These are phyloP conservation scores for Helicocarpus griseus DNA, from an alignment of 2,329 filamentous ascomycete species.

Conservation along the genomic window DNA sequence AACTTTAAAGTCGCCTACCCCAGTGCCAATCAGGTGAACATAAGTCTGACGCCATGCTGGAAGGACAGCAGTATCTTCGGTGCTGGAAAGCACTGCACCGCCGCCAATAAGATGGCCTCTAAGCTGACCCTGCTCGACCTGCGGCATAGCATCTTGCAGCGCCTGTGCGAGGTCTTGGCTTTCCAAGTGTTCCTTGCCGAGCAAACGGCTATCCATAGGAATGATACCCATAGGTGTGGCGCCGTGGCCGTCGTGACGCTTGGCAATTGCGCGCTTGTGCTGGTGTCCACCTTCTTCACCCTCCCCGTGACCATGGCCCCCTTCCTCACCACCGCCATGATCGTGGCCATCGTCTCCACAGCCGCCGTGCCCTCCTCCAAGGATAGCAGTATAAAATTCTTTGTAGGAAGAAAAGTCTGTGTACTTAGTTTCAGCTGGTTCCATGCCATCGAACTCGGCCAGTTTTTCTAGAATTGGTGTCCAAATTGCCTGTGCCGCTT, in stretches of 20 bases:
- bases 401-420: background rate
- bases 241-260: background rate
- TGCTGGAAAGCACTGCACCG: constrained; percentile 22
- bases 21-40: constrained; percentile 8
- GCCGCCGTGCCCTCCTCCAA: background rate
- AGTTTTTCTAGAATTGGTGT: background rate
- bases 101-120: constrained; percentile 28
- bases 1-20: constrained; percentile 25
- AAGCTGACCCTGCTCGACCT: constrained; percentile 3
- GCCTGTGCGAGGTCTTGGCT: constrained; percentile 2
- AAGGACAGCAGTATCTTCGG: constrained; percentile 6
- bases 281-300: too few species aligned
- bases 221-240: constrained; percentile 1
- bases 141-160: constrained; percentile 4
- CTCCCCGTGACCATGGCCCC: too few species aligned
- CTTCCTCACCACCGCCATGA: too few species aligned
- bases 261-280: background rate
- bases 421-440: background rate
- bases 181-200: constrained; percentile 5
- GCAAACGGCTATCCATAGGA: constrained; percentile 2
- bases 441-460: constrained; percentile 1
- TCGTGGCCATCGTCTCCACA: background rate
- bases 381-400: background rate
- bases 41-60: constrained; percentile 12
- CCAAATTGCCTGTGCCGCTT: background rate